Base-by-base conservation (phyloP, 2,329 filamentous ascomycete species). In the Fusarium lateritium region DNA sequence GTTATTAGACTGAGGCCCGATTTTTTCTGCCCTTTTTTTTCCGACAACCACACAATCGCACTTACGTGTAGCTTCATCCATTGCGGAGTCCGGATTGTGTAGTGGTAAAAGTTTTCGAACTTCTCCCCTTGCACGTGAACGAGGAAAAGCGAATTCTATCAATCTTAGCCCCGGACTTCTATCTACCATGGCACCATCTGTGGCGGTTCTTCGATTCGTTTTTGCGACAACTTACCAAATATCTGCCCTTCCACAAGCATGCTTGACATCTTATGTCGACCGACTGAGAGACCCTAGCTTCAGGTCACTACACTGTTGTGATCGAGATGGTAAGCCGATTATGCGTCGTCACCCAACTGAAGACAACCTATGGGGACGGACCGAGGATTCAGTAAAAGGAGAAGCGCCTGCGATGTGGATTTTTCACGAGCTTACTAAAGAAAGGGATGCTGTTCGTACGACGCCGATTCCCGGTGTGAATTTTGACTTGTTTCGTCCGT, bases 181-280 rank as follows among this genome's bases (percentile, higher is more conserved):
- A 11, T 53, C 51, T 11, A 11, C 13, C 26, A 24, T 21, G 7
- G 40, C 6, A 13, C 21, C 24, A n/a, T 33, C 66, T 5, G 61
- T 53, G 9, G 24, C 22, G 14, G 39, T 56, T 19, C 38, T 73
- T 34, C 59, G 61, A 19, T 73, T 68, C 4, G 36, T 62, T 13
- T 56, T 73, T 14, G 54, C 59, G 26, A 72, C 71, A n/a, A 45
- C 69, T 28, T 31, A 49, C 15, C 71, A 71, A n/a, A 50, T 69
- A 21, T 69, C 60, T 15, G 40, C 56, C 6, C 62, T 74, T 10
- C 50, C 72, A 9, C 64, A 71, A 15, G 62, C 66, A 2, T 74
- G 62, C 43, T 64, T 74, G 46, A 42, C 52, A 8, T 74, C 60
- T 6, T 71, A 39, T 31, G 65, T 73, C 8, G 51, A 15, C 26